Conservation (phyloP, 2,329 filamentous ascomycete genomes). For the Cladosporium halotolerans region DNA sequence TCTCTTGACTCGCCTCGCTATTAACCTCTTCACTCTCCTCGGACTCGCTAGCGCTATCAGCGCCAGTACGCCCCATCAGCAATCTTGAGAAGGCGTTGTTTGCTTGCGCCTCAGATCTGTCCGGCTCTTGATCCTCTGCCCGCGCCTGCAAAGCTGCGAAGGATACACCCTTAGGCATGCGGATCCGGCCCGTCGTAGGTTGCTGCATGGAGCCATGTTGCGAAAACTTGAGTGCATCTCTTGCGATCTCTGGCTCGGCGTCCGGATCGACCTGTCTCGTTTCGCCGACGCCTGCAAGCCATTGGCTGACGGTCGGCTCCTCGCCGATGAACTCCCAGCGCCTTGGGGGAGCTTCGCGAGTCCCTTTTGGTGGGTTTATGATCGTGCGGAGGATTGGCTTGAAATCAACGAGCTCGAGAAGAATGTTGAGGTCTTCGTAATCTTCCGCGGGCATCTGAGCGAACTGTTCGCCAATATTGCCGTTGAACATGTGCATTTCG, state of each 20-base stretch:
- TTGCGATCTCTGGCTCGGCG: constrained; percentile 15
- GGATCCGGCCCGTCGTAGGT: constrained; percentile 8
- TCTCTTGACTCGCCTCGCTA: too few species aligned
- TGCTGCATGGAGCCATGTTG: constrained; percentile 10
- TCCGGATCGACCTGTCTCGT: constrained; percentile 16
- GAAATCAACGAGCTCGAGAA: constrained; percentile 2
- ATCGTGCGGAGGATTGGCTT: not conserved
- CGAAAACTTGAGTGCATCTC: constrained; percentile 18
- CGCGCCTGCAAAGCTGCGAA: constrained; percentile 6
- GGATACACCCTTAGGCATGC: constrained; percentile 16
- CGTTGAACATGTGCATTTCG: constrained; percentile 22
- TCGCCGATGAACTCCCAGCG: constrained; percentile 12
- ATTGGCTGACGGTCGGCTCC: constrained; percentile 16
- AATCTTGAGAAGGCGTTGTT: constrained; percentile 1
- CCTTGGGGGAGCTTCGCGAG: not conserved
- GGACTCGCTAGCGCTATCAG: not conserved
- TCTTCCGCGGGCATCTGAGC: not conserved
- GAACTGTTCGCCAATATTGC: constrained; percentile 14
- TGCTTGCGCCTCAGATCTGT: not conserved
- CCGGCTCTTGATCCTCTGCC: constrained; percentile 2
- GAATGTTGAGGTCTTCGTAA: not conserved
- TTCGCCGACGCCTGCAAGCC: constrained; percentile 21
- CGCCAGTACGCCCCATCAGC: not conserved
- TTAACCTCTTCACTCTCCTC: not conserved
- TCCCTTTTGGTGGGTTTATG: not conserved